Conservation (phyloP, 1,139 yeast species). For the Geotrichum citri-aurantii region DNA sequence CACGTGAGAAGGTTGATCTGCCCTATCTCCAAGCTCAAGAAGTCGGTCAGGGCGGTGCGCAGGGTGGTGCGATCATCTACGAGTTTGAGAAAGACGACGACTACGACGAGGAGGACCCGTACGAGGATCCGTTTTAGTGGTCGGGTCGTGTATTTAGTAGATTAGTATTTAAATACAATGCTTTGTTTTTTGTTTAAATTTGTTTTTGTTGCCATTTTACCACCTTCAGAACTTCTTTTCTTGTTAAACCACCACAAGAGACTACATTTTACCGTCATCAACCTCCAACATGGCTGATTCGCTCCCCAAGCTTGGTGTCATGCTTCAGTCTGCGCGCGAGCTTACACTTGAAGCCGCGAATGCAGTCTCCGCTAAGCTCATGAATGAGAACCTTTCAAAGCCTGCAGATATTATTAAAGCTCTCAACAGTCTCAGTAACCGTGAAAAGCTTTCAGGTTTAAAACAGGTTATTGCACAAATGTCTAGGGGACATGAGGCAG, state of each 20-base stretch:
- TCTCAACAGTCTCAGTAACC: conserved; percentile 61
- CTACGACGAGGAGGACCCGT: conserved; percentile 96
- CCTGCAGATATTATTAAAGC: conserved; percentile 61
- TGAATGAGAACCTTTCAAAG: conserved; percentile 43
- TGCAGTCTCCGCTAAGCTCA: conserved; percentile 59
- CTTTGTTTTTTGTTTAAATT: conserved; percentile 4
- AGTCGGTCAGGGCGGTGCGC: conserved; percentile 61
- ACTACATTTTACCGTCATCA: background rate
- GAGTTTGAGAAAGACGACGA: conserved; percentile 82
- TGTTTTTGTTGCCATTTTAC: conserved; percentile 4
- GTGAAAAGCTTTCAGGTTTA: conserved; percentile 72
- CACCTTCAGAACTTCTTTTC: background rate
- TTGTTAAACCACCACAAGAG: background rate
- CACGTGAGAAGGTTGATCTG: conserved; percentile 77
- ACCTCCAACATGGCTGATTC: conserved; percentile 45
- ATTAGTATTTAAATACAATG: background rate
- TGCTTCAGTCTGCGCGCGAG: conserved; percentile 76
- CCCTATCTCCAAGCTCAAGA: conserved; percentile 88
- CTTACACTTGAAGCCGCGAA: conserved; percentile 78
- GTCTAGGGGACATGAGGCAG: conserved; percentile 48
- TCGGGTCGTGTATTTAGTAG: background rate
- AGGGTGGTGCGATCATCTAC: conserved; percentile 73
- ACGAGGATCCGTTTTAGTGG: conserved; percentile 80
- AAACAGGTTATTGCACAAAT: conserved; percentile 64
- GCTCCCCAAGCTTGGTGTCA: conserved; percentile 43